Conservation (phyloP, 352 stramenopile species). For the Phytopythium vexans region DNA sequence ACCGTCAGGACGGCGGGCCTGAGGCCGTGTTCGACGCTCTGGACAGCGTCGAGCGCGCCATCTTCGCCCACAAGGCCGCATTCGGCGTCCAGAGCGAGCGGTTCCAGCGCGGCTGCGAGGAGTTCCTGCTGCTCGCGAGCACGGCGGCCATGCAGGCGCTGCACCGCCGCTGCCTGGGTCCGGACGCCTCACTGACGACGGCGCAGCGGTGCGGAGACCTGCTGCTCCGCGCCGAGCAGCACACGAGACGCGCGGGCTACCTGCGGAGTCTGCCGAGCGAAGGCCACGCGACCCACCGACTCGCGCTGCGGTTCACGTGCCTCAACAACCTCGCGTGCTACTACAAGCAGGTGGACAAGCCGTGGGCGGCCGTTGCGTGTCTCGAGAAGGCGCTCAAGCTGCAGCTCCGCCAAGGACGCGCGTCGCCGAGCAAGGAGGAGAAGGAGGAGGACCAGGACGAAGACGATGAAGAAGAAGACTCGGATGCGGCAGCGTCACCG, state of each 20-base stretch:
- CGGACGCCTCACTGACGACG: constrained; percentile 2
- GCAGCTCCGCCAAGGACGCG: constrained; percentile 13
- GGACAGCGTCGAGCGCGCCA: constrained; percentile 29
- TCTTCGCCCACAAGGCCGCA: constrained; percentile 47
- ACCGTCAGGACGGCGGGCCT: constrained; percentile 5
- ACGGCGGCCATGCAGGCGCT: constrained; percentile 50
- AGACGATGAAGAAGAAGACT: background rate
- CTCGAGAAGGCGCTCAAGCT: constrained; percentile 49
- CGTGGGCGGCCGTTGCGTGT: constrained; percentile 33
- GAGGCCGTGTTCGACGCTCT: constrained; percentile 20
- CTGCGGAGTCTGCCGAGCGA: constrained; percentile 20
- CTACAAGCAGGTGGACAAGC: constrained; percentile 37
- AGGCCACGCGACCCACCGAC: constrained; percentile 18
- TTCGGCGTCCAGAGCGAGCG: constrained; percentile 31
- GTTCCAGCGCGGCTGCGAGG: constrained; percentile 60
- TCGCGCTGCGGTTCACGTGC: constrained; percentile 39
- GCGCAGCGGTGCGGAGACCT: constrained; percentile 23
- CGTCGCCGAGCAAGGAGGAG: too few relatives aligned
- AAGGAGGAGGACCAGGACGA: constrained; percentile 9
- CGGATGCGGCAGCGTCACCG: constrained; percentile 1
- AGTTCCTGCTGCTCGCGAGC: constrained; percentile 65
- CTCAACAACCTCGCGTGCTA: constrained; percentile 74
- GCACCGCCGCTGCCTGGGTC: constrained; percentile 9
- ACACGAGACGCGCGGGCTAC: constrained; percentile 44
- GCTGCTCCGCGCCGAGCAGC: constrained; percentile 43